These are phyloP conservation scores for Grosmannia huntii DNA, from an alignment of 2,329 filamentous ascomycete species.

Conservation along the genomic window DNA sequence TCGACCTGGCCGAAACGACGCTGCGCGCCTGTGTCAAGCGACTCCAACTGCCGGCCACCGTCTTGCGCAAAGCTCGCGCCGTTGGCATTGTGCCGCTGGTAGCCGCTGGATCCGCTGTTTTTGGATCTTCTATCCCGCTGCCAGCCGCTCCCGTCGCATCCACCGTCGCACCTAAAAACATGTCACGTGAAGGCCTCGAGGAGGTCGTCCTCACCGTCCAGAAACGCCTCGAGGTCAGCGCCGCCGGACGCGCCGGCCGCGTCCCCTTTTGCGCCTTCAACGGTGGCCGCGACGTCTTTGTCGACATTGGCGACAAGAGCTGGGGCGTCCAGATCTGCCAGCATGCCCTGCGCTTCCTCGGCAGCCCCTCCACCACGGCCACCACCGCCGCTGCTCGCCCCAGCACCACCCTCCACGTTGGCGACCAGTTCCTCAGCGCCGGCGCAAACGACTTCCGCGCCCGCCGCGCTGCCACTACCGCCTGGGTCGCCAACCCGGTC, in stretches of 20 bases:
- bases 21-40: slow-evolving; percentile 69
- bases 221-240: slow-evolving; percentile 74
- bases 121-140: too few relatives aligned
- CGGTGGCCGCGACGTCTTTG: slow-evolving; percentile 92
- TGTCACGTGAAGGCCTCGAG: slow-evolving; percentile 67
- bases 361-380: background rate
- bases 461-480: slow-evolving; percentile 79
- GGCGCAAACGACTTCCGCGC: slow-evolving; percentile 97
- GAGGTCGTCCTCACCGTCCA: slow-evolving; percentile 93
- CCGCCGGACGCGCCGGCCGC: slow-evolving; percentile 39
- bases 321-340: slow-evolving; percentile 93
- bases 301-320: slow-evolving; percentile 96
- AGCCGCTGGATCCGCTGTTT: background rate
- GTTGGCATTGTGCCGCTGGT: slow-evolving; percentile 58
- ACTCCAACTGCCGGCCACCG: slow-evolving; percentile 63
- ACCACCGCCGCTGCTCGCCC: slow-evolving; percentile 1
- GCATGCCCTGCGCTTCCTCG: slow-evolving; percentile 14
- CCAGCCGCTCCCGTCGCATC: too few relatives aligned
- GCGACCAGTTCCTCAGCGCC: slow-evolving; percentile 91
- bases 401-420: slow-evolving; percentile 66
- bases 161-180: slow-evolving; percentile 21
- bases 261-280: slow-evolving; percentile 98
- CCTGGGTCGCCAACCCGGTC: slow-evolving; percentile 86
- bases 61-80: slow-evolving; percentile 80
- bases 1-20: slow-evolving; percentile 79